Conservation (phyloP, 2,329 filamentous ascomycete species). For the Aspergillus hortae region DNA sequence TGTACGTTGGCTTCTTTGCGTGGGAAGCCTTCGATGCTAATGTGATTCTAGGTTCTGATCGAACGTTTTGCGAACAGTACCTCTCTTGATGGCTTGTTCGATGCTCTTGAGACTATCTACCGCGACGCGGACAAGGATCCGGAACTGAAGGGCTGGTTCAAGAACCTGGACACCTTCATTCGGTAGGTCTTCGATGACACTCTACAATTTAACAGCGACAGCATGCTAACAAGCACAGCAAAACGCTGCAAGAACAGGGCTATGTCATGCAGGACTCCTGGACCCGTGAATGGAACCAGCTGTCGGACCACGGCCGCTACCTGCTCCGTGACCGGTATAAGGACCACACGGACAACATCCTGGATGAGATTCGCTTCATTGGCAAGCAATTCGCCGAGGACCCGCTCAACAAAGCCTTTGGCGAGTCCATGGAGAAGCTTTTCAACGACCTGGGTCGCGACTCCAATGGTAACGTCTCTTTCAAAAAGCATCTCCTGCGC, state of each 20-base stretch:
- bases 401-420: slow-evolving; percentile 78
- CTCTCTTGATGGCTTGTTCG: slow-evolving; percentile 80
- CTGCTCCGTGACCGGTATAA: slow-evolving; percentile 87
- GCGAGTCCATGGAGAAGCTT: slow-evolving; percentile 70
- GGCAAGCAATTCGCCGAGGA: slow-evolving; percentile 87
- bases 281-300: slow-evolving; percentile 73
- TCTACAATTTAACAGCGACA: not conserved
- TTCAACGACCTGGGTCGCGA: slow-evolving; percentile 90
- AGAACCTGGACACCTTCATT: slow-evolving; percentile 69
- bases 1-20: slow-evolving; percentile 46
- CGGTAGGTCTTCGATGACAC: slow-evolving; percentile 33
- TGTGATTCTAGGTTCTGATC: slow-evolving; percentile 65
- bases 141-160: slow-evolving; percentile 89
- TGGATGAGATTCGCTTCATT: slow-evolving; percentile 88
- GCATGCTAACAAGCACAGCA: slow-evolving; percentile 41
- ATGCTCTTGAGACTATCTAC: slow-evolving; percentile 82
- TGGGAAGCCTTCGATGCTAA: slow-evolving; percentile 45
- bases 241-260: slow-evolving; percentile 81
- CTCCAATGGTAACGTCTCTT: slow-evolving; percentile 73
- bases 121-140: slow-evolving; percentile 79
- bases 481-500: slow-evolving; percentile 91
- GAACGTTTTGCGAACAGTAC: slow-evolving; percentile 96
- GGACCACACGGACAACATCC: slow-evolving; percentile 75
- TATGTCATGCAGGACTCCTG: slow-evolving; percentile 82
- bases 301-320: slow-evolving; percentile 82